These are phyloP conservation scores for Thielaviopsis ethacetica DNA, from an alignment of 2,329 filamentous ascomycete species.

Conservation along the genomic window DNA sequence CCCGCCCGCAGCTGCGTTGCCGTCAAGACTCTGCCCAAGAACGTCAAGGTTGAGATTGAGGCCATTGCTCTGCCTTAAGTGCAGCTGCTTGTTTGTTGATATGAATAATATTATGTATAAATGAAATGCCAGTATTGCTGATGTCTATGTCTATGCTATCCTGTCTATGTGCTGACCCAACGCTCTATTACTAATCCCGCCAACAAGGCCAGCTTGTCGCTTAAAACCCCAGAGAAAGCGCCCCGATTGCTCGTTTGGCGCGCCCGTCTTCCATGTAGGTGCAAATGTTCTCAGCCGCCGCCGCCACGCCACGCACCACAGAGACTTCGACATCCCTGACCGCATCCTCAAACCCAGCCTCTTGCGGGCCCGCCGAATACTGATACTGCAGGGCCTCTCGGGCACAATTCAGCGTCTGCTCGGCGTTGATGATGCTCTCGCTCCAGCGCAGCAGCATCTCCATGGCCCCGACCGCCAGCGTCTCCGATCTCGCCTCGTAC, in stretches of 20 bases:
- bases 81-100: neutral
- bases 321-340: slow-evolving; percentile 3
- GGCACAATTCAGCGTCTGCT: slow-evolving; percentile 15
- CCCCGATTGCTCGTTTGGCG: slow-evolving; percentile 2
- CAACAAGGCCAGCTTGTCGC: neutral
- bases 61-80: slow-evolving; percentile 56
- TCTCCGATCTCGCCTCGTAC: slow-evolving; percentile 18
- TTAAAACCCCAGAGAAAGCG: neutral
- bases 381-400: slow-evolving; percentile 1
- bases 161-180: neutral
- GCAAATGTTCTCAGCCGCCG: slow-evolving; percentile 9
- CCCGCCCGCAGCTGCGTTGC: slow-evolving; percentile 81
- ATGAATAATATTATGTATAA: neutral
- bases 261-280: slow-evolving; percentile 6
- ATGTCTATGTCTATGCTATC: neutral
- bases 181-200: no score
- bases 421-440: slow-evolving; percentile 10
- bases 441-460: slow-evolving; percentile 17
- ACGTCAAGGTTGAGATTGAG: slow-evolving; percentile 80
- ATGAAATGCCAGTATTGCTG: neutral
- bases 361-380: neutral
- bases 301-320: slow-evolving; percentile 5
- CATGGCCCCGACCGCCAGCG: slow-evolving; percentile 18
- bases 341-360: neutral
- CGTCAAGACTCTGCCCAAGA: slow-evolving; percentile 75